Evolutionary conservation across 345 rosid species (phyloP).

Genomic region (Mangifera indica): DNA sequence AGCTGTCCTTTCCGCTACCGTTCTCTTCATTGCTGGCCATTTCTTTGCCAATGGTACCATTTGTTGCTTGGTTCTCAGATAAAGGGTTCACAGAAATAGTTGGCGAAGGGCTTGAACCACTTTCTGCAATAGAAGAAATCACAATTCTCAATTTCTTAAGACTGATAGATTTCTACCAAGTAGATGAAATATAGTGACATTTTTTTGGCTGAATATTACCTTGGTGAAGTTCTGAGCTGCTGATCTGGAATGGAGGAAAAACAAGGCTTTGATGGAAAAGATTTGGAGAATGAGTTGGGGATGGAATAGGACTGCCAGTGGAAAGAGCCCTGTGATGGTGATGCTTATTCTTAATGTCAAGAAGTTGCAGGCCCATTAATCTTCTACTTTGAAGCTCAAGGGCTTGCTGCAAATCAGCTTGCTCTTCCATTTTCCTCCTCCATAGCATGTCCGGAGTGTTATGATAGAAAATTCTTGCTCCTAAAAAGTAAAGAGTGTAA

Average conservation of each 20-base stretch:
- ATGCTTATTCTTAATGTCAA: constrained; percentile 64
- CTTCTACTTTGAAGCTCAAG: constrained; percentile 81
- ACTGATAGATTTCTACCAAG: not conserved
- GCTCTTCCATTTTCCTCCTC: constrained; percentile 78
- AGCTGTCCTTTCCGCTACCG: constrained; percentile 39
- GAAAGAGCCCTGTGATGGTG: constrained; percentile 69
- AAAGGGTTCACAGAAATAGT: constrained; percentile 19
- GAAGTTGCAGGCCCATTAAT: constrained; percentile 75
- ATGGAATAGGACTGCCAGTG: constrained; percentile 56
- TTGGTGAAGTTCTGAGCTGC: constrained; percentile 23
- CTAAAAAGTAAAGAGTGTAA: constrained; percentile 25
- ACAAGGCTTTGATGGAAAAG: constrained; percentile 51
- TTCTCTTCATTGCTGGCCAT: constrained; percentile 29
- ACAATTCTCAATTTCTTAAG: not conserved
- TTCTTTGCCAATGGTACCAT: constrained; percentile 28
- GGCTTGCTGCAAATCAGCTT: constrained; percentile 64
- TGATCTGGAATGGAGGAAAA: constrained; percentile 45
- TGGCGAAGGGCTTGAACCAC: constrained; percentile 33
- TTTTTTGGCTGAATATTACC: constrained; percentile 27
- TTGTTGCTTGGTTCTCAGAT: constrained; percentile 27
- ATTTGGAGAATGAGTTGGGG: constrained; percentile 47
- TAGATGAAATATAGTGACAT: not conserved
- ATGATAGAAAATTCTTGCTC: constrained; percentile 62
- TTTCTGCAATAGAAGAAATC: constrained; percentile 36
- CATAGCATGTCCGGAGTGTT: constrained; percentile 59